Evolutionary conservation across 306 rosid genomes (phyloP).

Genomic region (Lathyrus oleraceus): DNA sequence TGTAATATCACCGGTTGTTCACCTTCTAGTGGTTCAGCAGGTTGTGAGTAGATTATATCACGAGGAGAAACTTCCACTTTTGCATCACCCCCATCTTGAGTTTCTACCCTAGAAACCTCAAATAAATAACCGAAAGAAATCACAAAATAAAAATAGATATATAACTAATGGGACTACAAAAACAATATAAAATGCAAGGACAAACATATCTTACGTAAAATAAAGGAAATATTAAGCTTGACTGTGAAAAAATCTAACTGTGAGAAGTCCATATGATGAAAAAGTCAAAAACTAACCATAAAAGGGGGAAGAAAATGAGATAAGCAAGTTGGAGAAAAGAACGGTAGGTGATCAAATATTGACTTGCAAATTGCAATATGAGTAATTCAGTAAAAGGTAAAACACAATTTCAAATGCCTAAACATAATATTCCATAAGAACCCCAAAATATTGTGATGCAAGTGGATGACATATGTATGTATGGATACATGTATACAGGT

Average conservation of each 20-base stretch:
- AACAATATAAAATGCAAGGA: conserved; percentile 29
- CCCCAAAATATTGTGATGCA: conserved; percentile 8
- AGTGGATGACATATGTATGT: neutral
- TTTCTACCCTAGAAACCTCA: conserved; percentile 78
- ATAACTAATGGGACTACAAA: conserved; percentile 17
- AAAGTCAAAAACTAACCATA: conserved; percentile 10
- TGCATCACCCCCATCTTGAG: conserved; percentile 98
- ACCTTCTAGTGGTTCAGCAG: conserved; percentile 74
- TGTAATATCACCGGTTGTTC: conserved; percentile 69
- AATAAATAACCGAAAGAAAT: conserved; percentile 31
- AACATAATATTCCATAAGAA: conserved; percentile 19
- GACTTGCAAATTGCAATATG: conserved; percentile 20
- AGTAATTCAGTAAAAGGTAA: conserved; percentile 7
- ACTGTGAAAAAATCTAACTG: conserved; percentile 11
- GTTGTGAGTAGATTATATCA: conserved; percentile 81
- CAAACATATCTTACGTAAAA: conserved; percentile 8
- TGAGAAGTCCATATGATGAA: conserved; percentile 13
- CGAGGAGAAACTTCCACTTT: conserved; percentile 94
- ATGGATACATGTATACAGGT: conserved; percentile 8
- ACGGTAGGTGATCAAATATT: conserved; percentile 13
- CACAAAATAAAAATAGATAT: conserved; percentile 12
- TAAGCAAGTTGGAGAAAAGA: conserved; percentile 12
- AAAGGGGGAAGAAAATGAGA: conserved; percentile 6
- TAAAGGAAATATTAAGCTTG: conserved; percentile 5
- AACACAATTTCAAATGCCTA: conserved; percentile 27